These are phyloP conservation scores for Podospora bellae-mahoneyi DNA, from an alignment of 495 filamentous ascomycete genomes.

Conservation along the genomic window DNA sequence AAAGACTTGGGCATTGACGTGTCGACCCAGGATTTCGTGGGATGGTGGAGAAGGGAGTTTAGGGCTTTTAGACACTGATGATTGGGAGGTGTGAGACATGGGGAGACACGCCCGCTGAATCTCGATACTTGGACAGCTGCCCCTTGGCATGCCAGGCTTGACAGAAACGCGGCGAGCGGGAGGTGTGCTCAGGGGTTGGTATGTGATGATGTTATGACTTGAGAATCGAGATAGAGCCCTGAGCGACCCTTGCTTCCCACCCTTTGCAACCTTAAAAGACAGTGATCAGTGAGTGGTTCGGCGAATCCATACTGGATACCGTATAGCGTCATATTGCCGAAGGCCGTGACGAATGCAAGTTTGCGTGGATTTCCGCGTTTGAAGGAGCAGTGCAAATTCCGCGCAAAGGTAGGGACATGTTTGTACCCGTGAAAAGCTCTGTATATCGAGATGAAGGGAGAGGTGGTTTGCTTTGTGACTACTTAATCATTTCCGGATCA, in stretches of 20 bases:
- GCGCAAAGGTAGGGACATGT: neutral
- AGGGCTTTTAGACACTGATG: conserved; percentile 47
- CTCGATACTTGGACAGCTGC: neutral
- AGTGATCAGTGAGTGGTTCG: neutral
- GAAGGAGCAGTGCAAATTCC: neutral
- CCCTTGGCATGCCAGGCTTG: neutral
- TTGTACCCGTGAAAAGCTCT: neutral
- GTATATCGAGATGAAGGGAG: neutral
- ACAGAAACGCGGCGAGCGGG: neutral
- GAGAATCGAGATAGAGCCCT: neutral
- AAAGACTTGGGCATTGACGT: conserved; percentile 75
- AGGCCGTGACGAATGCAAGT: neutral
- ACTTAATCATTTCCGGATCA: neutral
- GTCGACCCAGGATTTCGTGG: conserved; percentile 67
- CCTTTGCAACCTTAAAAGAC: neutral
- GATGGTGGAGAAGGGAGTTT: conserved; percentile 69
- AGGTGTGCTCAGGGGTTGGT: neutral
- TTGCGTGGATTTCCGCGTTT: neutral
- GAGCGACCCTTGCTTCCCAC: neutral
- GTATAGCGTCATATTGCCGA: neutral
- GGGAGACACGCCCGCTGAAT: neutral
- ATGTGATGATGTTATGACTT: neutral
- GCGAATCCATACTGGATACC: neutral
- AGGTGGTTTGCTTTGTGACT: neutral
- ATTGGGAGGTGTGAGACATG: neutral